These are phyloP conservation scores for Fraxinus latifolia DNA, from an alignment of 305 asterid species.

Conservation along the genomic window DNA sequence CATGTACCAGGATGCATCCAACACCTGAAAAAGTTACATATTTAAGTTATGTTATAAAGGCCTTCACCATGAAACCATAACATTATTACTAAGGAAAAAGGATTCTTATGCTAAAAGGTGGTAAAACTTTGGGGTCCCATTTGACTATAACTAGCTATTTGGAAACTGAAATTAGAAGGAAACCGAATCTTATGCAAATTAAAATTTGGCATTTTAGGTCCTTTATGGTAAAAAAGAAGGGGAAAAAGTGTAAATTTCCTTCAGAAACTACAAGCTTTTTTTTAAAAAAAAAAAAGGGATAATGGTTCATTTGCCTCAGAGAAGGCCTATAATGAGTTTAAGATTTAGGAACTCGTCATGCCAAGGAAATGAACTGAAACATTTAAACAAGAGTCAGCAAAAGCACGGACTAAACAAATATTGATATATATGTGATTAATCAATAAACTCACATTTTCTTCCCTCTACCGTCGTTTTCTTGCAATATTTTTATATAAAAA, in stretches of 20 bases:
- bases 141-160: background rate
- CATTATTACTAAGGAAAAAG: constrained; percentile 1
- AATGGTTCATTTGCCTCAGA: background rate
- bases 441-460: background rate
- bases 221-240: background rate
- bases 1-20: constrained; percentile 99
- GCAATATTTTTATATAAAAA: background rate
- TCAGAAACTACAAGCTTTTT: background rate
- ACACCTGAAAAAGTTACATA: constrained; percentile 42
- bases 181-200: background rate
- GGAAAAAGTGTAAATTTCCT: background rate
- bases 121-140: background rate
- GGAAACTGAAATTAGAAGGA: constrained; percentile 2
- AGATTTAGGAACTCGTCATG: background rate
- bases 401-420: background rate
- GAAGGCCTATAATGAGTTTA: background rate
- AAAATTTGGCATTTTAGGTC: background rate
- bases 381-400: background rate
- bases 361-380: background rate
- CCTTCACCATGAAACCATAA: constrained; percentile 8
- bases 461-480: background rate
- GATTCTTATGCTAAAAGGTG: background rate
- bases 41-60: background rate
- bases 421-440: background rate
- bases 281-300: background rate